phyloP scores from a whole-genome alignment of 2,329 filamentous ascomycete genomes.

The Sporothrix mexicana region DNA sequence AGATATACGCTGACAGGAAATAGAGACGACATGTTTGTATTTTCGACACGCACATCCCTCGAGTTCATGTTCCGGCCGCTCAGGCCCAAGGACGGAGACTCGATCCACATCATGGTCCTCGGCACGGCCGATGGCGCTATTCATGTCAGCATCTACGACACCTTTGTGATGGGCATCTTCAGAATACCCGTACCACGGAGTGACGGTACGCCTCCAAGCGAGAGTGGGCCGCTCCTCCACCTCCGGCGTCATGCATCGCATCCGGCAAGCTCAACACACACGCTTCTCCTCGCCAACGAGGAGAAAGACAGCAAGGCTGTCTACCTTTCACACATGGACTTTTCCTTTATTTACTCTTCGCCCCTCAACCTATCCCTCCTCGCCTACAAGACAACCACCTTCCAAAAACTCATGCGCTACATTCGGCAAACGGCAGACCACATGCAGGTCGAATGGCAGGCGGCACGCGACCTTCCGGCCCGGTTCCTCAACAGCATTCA shows the following conservation, averaged over 20 bases:
- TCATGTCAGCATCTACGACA: constrained; percentile 84
- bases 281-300: constrained; percentile 62
- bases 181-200: constrained; percentile 50
- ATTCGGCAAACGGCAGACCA: constrained; percentile 79
- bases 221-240: constrained; percentile 39
- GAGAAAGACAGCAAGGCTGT: constrained; percentile 52
- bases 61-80: constrained; percentile 71
- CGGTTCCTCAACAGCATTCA: constrained; percentile 80
- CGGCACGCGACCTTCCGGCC: constrained; percentile 76
- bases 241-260: constrained; percentile 70
- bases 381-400: constrained; percentile 82
- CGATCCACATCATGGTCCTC: constrained; percentile 79
- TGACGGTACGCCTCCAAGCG: neutral
- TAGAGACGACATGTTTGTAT: constrained; percentile 65
- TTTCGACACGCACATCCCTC: constrained; percentile 71
- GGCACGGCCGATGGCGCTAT: constrained; percentile 73
- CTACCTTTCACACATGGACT: constrained; percentile 75
- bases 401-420: constrained; percentile 87
- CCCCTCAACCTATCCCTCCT: constrained; percentile 83
- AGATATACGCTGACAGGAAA: constrained; percentile 31
- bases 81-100: constrained; percentile 69
- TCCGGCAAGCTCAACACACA: constrained; percentile 75
- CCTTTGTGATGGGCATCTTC: constrained; percentile 77
- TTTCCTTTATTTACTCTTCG: constrained; percentile 80
- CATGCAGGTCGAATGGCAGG: constrained; percentile 82